Evolutionary conservation across 768 basidiomycete species (phyloP).

Genomic region (Pulveroboletus frians): DNA sequence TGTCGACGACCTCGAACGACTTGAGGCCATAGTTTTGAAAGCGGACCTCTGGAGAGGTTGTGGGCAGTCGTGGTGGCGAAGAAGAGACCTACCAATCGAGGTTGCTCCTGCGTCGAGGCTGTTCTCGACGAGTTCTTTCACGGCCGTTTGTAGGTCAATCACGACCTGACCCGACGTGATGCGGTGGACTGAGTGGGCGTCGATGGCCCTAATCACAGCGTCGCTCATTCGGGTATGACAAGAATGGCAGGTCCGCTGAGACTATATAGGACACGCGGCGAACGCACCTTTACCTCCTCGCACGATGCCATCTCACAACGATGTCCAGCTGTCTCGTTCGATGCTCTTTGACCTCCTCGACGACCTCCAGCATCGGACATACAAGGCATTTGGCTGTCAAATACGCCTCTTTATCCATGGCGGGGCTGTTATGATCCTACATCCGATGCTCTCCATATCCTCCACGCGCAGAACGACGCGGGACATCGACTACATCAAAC

Average conservation of each 20-base stretch:
- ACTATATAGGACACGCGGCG: conserved; percentile 1
- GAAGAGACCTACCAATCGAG: conserved; percentile 57
- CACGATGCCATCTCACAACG: conserved; percentile 31
- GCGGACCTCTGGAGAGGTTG: conserved; percentile 60
- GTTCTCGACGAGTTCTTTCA: conserved; percentile 97
- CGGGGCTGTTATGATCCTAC: conserved; percentile 70
- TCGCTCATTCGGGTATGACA: not conserved
- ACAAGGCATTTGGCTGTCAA: conserved; percentile 42
- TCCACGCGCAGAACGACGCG: conserved; percentile 49
- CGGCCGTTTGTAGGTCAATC: conserved; percentile 85
- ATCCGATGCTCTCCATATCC: conserved; percentile 37
- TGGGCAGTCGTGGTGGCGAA: not conserved
- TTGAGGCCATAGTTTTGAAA: conserved; percentile 86
- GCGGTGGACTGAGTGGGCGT: conserved; percentile 71
- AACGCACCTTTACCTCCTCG: not conserved
- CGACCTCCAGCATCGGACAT: conserved; percentile 47
- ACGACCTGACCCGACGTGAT: conserved; percentile 96
- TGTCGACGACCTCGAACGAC: conserved; percentile 84
- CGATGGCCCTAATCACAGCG: conserved; percentile 54
- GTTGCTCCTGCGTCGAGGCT: conserved; percentile 91
- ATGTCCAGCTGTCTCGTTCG: conserved; percentile 27
- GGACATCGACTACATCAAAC: conserved; percentile 64
- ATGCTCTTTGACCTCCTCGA: conserved; percentile 44
- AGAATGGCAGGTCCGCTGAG: not conserved
- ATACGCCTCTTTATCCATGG: conserved; percentile 66